phyloP scores from a whole-genome alignment of 179 eudicot genomes.

The Patellifolia procumbens region DNA sequence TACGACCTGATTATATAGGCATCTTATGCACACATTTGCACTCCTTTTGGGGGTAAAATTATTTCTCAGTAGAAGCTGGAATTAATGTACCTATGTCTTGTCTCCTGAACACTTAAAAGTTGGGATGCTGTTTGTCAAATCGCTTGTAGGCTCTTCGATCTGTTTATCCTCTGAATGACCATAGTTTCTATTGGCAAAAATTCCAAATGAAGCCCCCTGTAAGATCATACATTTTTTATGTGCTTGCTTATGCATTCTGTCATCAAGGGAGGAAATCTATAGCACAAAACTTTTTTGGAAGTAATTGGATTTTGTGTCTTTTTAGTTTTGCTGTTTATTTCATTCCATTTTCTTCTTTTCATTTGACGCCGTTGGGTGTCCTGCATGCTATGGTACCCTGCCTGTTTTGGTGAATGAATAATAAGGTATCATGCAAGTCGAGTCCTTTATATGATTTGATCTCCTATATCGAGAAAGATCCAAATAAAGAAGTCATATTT shows the following conservation, averaged over 20 bases:
- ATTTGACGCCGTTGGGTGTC: background rate
- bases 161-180: background rate
- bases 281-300: background rate
- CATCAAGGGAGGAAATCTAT: background rate
- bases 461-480: background rate
- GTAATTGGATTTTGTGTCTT: constrained; percentile 2
- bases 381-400: background rate
- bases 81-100: background rate
- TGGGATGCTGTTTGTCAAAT: background rate
- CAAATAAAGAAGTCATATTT: background rate
- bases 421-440: background rate
- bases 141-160: background rate
- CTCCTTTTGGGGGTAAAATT: background rate
- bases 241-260: background rate
- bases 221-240: background rate
- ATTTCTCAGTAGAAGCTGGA: background rate
- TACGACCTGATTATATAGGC: background rate
- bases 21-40: background rate
- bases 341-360: background rate
- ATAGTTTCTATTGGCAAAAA: background rate
- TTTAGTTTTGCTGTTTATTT: background rate
- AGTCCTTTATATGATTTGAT: background rate
- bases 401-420: background rate
- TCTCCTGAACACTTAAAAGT: background rate
- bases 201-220: background rate